Evolutionary conservation across 805 yeast species (phyloP).

Genomic region (Peterozyma toletana): DNA sequence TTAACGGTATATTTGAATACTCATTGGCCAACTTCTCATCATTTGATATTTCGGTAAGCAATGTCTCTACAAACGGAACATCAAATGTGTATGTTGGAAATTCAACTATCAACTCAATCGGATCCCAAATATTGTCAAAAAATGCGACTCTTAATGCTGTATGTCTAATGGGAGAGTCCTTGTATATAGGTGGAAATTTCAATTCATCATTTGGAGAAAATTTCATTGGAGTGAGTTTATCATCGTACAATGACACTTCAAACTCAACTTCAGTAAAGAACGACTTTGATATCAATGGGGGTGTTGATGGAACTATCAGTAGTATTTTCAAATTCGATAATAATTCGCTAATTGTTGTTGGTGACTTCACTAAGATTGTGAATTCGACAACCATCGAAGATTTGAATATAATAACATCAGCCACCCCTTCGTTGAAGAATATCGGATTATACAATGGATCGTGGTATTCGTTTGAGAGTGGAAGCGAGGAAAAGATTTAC

Average conservation of each 20-base stretch:
- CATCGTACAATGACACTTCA: slow-evolving; percentile 12
- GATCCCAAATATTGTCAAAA: slow-evolving; percentile 26
- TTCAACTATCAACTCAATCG: slow-evolving; percentile 35
- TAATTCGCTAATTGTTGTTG: slow-evolving; percentile 35
- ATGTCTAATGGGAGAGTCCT: slow-evolving; percentile 21
- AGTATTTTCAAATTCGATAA: slow-evolving; percentile 21
- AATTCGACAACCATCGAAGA: slow-evolving; percentile 14
- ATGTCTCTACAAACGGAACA: slow-evolving; percentile 6
- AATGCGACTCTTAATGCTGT: slow-evolving; percentile 32
- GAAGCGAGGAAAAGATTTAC: slow-evolving; percentile 9
- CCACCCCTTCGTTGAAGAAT: slow-evolving; percentile 24
- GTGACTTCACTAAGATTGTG: slow-evolving; percentile 33
- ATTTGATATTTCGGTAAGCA: slow-evolving; percentile 15
- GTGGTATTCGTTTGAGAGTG: slow-evolving; percentile 37
- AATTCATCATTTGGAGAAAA: slow-evolving; percentile 27
- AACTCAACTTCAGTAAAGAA: slow-evolving; percentile 6
- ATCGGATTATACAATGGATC: slow-evolving; percentile 30
- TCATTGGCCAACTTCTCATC: slow-evolving; percentile 58
- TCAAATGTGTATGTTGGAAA: slow-evolving; percentile 31
- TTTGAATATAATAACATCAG: slow-evolving; percentile 12
- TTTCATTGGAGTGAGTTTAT: slow-evolving; percentile 25
- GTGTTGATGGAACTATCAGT: slow-evolving; percentile 31
- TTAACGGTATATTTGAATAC: slow-evolving; percentile 83
- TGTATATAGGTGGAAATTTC: slow-evolving; percentile 46
- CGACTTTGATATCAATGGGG: slow-evolving; percentile 20